phyloP scores from a whole-genome alignment of 1,284 basidiomycete genomes.

The Puccinia polysora region DNA sequence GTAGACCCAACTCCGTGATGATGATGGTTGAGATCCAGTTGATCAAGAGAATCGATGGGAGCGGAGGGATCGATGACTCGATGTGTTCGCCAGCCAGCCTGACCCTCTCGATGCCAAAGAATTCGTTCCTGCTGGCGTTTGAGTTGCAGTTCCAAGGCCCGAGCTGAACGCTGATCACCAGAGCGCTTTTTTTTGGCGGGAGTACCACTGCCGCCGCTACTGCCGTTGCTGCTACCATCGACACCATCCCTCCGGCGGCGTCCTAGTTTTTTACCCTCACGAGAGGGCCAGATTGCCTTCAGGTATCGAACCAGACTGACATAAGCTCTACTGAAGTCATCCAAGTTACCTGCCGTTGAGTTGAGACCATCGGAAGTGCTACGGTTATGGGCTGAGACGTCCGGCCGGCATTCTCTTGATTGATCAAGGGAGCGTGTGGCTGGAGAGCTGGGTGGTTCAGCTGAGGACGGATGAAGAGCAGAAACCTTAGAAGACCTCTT shows the following conservation, averaged over 20 bases:
- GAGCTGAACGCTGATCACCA: background rate
- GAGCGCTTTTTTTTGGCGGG: slow-evolving; percentile 10
- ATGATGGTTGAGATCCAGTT: background rate
- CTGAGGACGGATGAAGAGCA: too few species aligned
- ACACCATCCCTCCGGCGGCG: too few species aligned
- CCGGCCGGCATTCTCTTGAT: too few species aligned
- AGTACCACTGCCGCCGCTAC: too few species aligned
- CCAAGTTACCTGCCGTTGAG: background rate
- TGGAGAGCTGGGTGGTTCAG: too few species aligned
- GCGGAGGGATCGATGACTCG: background rate
- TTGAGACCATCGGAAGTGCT: background rate
- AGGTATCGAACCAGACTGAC: slow-evolving; percentile 1
- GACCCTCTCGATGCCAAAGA: background rate
- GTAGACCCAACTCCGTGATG: too few species aligned
- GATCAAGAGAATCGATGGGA: background rate
- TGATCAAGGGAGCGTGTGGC: too few species aligned
- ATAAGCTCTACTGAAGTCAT: background rate
- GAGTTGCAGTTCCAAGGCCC: slow-evolving; percentile 5
- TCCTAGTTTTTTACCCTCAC: background rate
- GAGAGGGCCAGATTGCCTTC: slow-evolving; percentile 11
- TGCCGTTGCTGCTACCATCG: too few species aligned
- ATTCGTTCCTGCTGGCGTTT: slow-evolving; percentile 13
- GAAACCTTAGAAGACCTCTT: too few species aligned
- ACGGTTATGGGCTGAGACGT: too few species aligned
- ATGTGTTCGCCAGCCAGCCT: background rate